Evolutionary conservation across 768 basidiomycete genomes (phyloP).

Genomic region (Pulveroboletus sp.): DNA sequence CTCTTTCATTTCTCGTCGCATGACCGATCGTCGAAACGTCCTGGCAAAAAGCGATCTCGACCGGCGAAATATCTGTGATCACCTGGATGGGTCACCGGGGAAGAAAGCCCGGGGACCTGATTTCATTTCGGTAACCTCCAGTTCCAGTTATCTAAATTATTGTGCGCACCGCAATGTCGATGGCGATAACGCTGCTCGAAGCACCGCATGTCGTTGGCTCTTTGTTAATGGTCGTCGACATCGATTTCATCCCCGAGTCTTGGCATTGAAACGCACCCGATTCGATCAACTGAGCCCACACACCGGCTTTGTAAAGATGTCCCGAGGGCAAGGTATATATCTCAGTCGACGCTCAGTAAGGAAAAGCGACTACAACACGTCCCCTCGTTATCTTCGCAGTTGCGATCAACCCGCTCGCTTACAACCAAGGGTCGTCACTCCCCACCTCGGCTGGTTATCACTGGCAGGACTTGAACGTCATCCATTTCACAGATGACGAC

Average conservation of each 20-base stretch:
- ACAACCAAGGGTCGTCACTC: background rate
- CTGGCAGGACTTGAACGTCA: background rate
- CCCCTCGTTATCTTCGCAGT: background rate
- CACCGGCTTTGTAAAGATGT: background rate
- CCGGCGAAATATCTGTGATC: slow-evolving; percentile 9
- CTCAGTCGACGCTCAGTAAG: background rate
- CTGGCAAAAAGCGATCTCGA: background rate
- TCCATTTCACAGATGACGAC: background rate
- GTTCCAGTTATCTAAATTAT: background rate
- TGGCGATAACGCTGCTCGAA: background rate
- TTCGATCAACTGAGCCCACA: background rate
- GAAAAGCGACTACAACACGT: background rate
- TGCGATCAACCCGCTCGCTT: background rate
- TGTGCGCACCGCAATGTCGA: background rate
- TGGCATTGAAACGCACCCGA: slow-evolving; percentile 3
- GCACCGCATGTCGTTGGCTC: background rate
- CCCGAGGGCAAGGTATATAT: background rate
- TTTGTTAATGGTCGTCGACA: background rate
- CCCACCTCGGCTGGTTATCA: slow-evolving; percentile 1
- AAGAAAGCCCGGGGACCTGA: slow-evolving; percentile 8
- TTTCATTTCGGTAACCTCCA: slow-evolving; percentile 29
- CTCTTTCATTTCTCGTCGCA: slow-evolving; percentile 3
- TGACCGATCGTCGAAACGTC: slow-evolving; percentile 9
- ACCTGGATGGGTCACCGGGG: slow-evolving; percentile 4
- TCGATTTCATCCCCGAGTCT: background rate